Base-by-base conservation (phyloP, 1,139 yeast genomes). In the Meyerozyma athensensis region DNA sequence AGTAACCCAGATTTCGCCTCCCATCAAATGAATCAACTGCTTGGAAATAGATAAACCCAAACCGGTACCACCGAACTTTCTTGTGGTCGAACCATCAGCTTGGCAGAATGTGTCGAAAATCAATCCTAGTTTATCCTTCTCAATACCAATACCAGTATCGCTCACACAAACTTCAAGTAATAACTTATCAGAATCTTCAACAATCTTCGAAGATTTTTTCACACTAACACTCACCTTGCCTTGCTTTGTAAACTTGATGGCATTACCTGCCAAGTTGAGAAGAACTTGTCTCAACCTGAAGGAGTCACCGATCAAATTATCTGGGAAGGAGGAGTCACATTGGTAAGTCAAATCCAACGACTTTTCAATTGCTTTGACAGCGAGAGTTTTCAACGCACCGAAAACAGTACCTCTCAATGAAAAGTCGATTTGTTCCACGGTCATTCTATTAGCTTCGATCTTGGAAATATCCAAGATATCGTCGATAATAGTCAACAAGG, bases 371-470 rank as follows among this genome's bases (percentile, higher is more conserved):
- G 95, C 92, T 57, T 86, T 86, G 16, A 86, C 95, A 1, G 95
- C 94, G 48, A 86, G 66, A 2, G 95, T 85, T 61, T 86, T 86
- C 57, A 86, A 72, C 0, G 95, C 95, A 30, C 94, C 95, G 59
- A 86, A 86, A 2, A 86, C 90, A 0, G 95, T 86, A 4, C 94
- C 90, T 54, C 95, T 71, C 36, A 86, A 65, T 6, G 92, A 82
- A 54, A 86, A 86, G 43, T 89, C 94, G 47, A 86, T 85, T 57
- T 84, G 86, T 57, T 86, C 95, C 43, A 86, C 87, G 0, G 95
- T 86, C 95, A 86, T 86, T 59, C 95, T 72, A 59, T 86, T 86
- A 17, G 95, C 95, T 61, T 86, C 96, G 61, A 86, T 86, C 74
- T 86, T 86, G 39, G 95, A 86, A 50, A 86, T 86, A 77, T 86